Conservation (phyloP, 257 asterid species). For the Solanum pinnatisectum region DNA sequence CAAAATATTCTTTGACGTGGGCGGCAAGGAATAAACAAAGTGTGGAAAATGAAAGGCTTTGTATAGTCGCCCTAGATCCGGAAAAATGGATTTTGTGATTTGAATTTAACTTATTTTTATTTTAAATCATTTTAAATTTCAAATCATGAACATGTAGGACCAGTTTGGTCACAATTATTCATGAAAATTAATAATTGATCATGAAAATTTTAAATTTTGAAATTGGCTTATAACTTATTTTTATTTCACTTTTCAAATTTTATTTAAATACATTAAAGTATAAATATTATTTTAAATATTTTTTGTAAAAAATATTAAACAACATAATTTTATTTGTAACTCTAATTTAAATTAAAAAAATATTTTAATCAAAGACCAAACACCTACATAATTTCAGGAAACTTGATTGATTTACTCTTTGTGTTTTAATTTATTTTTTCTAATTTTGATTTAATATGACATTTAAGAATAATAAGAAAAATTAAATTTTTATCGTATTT, state of each 20-base stretch:
- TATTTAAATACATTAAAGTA: no score
- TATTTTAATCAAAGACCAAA: no score
- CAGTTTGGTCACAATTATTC: not conserved
- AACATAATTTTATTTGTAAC: no score
- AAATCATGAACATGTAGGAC: not conserved
- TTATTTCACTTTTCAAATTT: not conserved
- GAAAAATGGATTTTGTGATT: not conserved
- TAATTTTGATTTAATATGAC: no score
- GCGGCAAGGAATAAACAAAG: not conserved
- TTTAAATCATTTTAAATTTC: no score
- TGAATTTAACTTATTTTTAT: not conserved
- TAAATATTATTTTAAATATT: no score
- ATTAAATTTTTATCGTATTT: fast-evolving
- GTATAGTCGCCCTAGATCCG: not conserved
- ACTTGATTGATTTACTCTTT: no score
- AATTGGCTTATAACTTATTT: no score
- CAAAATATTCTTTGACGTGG: not conserved
- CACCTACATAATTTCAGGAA: no score
- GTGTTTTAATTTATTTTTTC: not conserved
- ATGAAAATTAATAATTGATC: no score
- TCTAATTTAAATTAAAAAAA: no score
- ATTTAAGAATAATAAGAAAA: no score
- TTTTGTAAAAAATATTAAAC: not conserved
- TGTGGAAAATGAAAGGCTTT: not conserved
- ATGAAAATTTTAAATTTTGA: not conserved